Base-by-base conservation (phyloP, 352 stramenopile genomes). In the Pythium scleroteichum region DNA sequence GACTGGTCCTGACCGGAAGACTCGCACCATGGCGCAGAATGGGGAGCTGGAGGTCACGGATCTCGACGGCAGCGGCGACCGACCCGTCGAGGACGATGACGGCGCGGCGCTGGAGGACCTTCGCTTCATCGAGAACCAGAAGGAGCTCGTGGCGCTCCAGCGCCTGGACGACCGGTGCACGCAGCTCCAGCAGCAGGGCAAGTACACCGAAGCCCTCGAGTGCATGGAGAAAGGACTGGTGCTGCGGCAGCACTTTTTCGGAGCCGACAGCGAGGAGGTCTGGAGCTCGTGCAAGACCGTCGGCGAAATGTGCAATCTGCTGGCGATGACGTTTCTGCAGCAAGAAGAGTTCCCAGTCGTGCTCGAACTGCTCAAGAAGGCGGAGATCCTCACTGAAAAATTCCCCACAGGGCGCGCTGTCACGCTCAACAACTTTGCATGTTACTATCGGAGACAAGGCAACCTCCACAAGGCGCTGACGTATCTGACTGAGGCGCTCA, bases 251-350 rank as follows among this genome's bases (percentile, higher is more conserved):
- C 91, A 97, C 56, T 97, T 98, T 64, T 98, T 97, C 47, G 93
- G 93, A 7, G 79, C 82, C 20, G 90, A 96, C 23, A 97, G 88
- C 29, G 78, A 97, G 27, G 85, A 98, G 58, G 91, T 98, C 2
- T 92, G 86, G 77, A 61, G 65, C 5, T 90, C 87, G 4, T 98
- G 94, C 73, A 93, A 92, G 66, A 97, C 89, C 0, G 86, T 98
- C 7, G 92, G 90, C n/a, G 92, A 98, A 64, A 97, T 98, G 86
- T 98, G 90, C 76, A 98, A 98, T 70, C 67, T 98, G 20, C 76
- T 98, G 19, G 92, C 94, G 8, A 98, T 98, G 94, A 97, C 86
- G n/a, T 98, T 97, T 55, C 62, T 98, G 26, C 94, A 98, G 68
- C 90, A 98, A 55, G 93, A 96, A 44, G 86, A 97, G 51, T 98